phyloP scores from a whole-genome alignment of 805 yeast genomes.

The Candida hispaniensis region DNA sequence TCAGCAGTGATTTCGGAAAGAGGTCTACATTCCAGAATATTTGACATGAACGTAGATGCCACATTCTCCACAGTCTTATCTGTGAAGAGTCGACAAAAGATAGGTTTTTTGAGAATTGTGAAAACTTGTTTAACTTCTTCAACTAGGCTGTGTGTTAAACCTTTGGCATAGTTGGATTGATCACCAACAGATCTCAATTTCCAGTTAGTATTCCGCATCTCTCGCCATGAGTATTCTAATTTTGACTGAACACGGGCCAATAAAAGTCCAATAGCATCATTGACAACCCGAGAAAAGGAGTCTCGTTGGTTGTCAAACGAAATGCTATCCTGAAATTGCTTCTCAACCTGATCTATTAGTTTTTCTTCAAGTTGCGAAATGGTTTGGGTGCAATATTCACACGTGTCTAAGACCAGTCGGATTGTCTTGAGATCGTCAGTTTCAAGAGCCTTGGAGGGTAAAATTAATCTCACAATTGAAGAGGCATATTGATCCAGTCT shows the following conservation, averaged over 20 bases:
- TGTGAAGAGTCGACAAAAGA: constrained; percentile 61
- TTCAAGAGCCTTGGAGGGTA: constrained; percentile 7
- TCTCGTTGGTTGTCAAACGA: constrained; percentile 48
- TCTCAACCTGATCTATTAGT: constrained; percentile 35
- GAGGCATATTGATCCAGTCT: constrained; percentile 52
- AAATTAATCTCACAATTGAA: constrained; percentile 36
- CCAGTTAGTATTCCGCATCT: constrained; percentile 73
- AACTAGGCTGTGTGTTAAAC: constrained; percentile 39
- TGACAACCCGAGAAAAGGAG: constrained; percentile 46
- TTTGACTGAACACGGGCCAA: constrained; percentile 50
- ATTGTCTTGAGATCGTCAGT: constrained; percentile 54
- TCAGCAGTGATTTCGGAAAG: constrained; percentile 62
- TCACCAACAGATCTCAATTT: constrained; percentile 53
- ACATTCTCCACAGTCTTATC: constrained; percentile 65
- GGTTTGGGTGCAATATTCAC: constrained; percentile 78
- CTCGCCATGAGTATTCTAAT: constrained; percentile 68
- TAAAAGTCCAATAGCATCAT: constrained; percentile 44
- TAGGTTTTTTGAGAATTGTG: constrained; percentile 45
- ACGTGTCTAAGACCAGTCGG: constrained; percentile 70
- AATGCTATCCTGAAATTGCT: constrained; percentile 34
- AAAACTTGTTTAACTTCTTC: constrained; percentile 35
- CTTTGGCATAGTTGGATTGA: constrained; percentile 58
- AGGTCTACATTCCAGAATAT: constrained; percentile 55
- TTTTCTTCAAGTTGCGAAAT: constrained; percentile 65
- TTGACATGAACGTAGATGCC: constrained; percentile 43